These are phyloP conservation scores for Phallus indusiatus DNA, from an alignment of 768 basidiomycete species.

Conservation along the genomic window DNA sequence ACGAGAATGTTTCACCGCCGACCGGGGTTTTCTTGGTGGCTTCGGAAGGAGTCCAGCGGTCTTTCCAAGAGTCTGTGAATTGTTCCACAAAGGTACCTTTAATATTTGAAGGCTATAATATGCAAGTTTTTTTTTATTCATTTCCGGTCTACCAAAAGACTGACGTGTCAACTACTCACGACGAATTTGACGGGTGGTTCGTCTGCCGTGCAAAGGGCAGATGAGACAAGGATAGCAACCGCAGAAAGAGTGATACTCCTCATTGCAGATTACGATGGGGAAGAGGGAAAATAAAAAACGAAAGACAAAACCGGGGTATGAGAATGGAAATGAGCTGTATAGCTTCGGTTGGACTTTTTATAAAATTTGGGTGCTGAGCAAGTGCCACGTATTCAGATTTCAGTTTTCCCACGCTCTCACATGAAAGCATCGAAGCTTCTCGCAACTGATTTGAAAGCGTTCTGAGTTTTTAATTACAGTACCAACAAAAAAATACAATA, in stretches of 20 bases:
- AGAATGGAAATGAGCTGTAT: constrained; percentile 18
- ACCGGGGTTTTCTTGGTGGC: constrained; percentile 98
- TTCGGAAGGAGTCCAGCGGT: constrained; percentile 93
- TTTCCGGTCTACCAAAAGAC: constrained; percentile 9
- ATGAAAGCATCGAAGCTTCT: constrained; percentile 12
- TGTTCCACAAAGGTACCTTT: constrained; percentile 93
- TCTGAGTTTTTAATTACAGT: constrained; percentile 9
- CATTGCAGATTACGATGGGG: constrained; percentile 46
- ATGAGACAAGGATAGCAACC: constrained; percentile 57
- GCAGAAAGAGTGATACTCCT: constrained; percentile 80
- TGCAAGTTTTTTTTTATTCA: constrained; percentile 3
- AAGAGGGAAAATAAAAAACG: constrained; percentile 21
- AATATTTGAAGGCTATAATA: constrained; percentile 58
- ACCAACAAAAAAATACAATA: constrained; percentile 3
- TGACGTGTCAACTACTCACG: constrained; percentile 30
- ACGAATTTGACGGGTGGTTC: constrained; percentile 61
- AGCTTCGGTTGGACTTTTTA: not conserved
- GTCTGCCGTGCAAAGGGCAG: constrained; percentile 30
- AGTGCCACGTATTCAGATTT: constrained; percentile 33
- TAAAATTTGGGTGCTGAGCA: not conserved
- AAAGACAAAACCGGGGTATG: constrained; percentile 26
- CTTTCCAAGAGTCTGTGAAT: constrained; percentile 83
- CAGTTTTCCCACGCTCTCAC: constrained; percentile 26
- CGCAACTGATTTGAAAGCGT: not conserved
- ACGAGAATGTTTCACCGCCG: constrained; percentile 92